Evolutionary conservation across 768 basidiomycete species (phyloP), one percentile per base, ranked within the genome.

Genomic region (Tylopilus cervinicoccineus): DNA sequence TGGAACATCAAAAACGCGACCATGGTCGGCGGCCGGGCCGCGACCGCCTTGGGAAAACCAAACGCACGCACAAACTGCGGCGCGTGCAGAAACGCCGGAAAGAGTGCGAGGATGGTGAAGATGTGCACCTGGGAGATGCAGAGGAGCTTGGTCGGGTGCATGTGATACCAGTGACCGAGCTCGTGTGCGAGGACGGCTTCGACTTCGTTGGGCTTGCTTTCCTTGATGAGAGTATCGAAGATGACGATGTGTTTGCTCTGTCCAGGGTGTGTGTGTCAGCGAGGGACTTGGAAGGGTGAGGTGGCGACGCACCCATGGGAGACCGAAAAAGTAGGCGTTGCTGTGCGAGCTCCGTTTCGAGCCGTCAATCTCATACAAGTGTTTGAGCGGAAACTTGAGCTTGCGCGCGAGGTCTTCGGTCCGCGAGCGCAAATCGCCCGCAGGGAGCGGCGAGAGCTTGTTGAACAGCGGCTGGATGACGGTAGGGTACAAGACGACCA

Each of bases 111-210:
- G 59, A 94, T 87, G 55, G 82, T 76, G 69, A 95, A 88, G 54
- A 93, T 79, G 73, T 96, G 92, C 44, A 92, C 42, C 60, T 98
- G 93, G 33, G 87, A 87, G 56, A 95, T 78, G 48, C 81, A 72
- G 62, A 98, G 77, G 62, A 96, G 78, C 66, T 96, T 93, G 52
- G 86, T 85, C 1, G 93, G 90, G 74, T 98, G 95, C 57, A 83
- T 76, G 71, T 83, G 83, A 62, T 86, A 90, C 93, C 95, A 98
- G 72, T 98, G 95, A 0, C 95, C 95, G 29, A 97, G 86, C 59
- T 97, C 94, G 67, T 98, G 94, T 0, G 93, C 93, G 36, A 97
- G 79, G n/a, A 99, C 93, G 27, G 96, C 95, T 58, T 97, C 95
- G 24, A 99, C 92, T 66, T 97, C 92, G 22, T 91, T 88, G 0